Base-by-base conservation (phyloP, 306 rosid species). In the Mimosa bimucronata region DNA sequence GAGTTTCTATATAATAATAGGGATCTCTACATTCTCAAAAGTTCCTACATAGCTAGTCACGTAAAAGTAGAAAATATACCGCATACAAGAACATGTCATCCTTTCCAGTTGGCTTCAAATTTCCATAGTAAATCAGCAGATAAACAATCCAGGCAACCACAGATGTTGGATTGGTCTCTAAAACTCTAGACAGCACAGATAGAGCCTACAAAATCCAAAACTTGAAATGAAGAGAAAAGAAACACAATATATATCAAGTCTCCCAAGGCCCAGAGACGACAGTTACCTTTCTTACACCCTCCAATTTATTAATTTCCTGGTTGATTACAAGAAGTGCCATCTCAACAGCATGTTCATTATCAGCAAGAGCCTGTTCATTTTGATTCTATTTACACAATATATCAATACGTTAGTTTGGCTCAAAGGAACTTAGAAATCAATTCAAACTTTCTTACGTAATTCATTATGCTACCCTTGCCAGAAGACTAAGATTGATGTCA, bases 1-100 rank as follows among this genome's bases (percentile, higher is more conserved):
- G 67, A 30, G 61, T 74, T 48, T 60, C 78, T 14, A 61, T 62
- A 55, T 65, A 29, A 79, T 77, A 66, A 58, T 28, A 72, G 41
- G 52, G 30, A 55, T 77, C 64, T 19, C 76, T 9, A 69, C 37
- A 74, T 71, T 65, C 72, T 68, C 44, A 70, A 74, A 74, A 67
- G 40, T 16, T 23, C 50, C 42, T 29, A 66, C 76, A 57, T 65
- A 77, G 83, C 65, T 81, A 67, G 71, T 72, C 65, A 57, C 69
- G 21, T 9, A 79, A 66, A 85, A 84, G 65, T 28, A 78, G 66
- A 73, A 88, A 80, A 81, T 97, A 81, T 92, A 95, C 98, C 98
- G 95, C 97, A 89, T 71, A 83, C 74, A 89, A 84, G 84, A 91
- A 90, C 91, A 92, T 91, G 89, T 95, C 98, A 88, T 95, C 97